Conservation (phyloP, 805 yeast species). For the Candida krabiensis region DNA sequence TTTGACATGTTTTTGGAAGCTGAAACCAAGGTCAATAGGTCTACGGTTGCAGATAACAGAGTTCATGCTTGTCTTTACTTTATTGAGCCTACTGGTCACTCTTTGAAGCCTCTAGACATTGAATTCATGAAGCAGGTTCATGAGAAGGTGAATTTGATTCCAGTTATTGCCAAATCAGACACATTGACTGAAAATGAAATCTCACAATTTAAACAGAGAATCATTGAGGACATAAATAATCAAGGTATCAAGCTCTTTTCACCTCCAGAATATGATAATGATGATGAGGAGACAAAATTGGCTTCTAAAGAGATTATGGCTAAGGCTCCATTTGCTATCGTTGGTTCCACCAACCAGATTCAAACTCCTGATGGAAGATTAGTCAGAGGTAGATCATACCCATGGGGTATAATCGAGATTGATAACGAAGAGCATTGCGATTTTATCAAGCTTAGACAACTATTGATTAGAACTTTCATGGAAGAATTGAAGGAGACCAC, state of each 20-base stretch:
- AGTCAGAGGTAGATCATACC: constrained; percentile 90
- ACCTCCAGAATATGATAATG: constrained; percentile 74
- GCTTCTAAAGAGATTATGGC: constrained; percentile 66
- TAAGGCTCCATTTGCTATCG: constrained; percentile 87
- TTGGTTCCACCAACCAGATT: constrained; percentile 80
- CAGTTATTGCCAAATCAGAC: constrained; percentile 93
- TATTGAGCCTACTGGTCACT: constrained; percentile 96
- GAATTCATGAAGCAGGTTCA: constrained; percentile 85
- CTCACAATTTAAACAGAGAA: constrained; percentile 68
- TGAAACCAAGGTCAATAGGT: constrained; percentile 80
- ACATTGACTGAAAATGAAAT: constrained; percentile 88
- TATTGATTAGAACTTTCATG: constrained; percentile 84
- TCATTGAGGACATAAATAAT: constrained; percentile 70
- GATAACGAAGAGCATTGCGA: constrained; percentile 94
- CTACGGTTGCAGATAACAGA: constrained; percentile 72
- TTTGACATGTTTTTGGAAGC: constrained; percentile 87
- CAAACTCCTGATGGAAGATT: constrained; percentile 70
- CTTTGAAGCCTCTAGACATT: constrained; percentile 84
- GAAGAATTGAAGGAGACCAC: constrained; percentile 94
- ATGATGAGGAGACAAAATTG: constrained; percentile 74
- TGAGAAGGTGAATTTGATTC: constrained; percentile 89
- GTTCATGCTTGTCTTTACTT: constrained; percentile 92
- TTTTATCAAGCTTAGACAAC: constrained; percentile 83
- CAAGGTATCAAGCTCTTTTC: constrained; percentile 75
- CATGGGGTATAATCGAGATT: constrained; percentile 97